These are phyloP conservation scores for Neocallimastix lanati DNA, from an alignment of 192 early-diverging fungal genomes.

Conservation along the genomic window DNA sequence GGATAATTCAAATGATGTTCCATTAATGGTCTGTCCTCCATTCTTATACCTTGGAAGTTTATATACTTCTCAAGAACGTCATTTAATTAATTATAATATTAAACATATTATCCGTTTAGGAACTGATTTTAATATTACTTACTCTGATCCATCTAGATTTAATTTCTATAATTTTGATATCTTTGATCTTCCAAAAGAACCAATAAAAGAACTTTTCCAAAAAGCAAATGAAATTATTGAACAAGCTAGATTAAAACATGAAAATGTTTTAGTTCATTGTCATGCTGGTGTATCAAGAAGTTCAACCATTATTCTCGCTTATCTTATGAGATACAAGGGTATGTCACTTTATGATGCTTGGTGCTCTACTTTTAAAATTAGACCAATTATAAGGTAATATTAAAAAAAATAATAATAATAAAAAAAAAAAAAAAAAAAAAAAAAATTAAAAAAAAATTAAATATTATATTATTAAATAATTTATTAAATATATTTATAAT, in stretches of 20 bases:
- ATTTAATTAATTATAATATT: conserved; percentile 9
- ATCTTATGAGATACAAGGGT: conserved; percentile 19
- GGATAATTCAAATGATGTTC: conserved; percentile 9
- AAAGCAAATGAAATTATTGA: conserved; percentile 12
- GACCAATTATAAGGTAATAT: background rate
- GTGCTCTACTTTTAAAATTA: conserved; percentile 11
- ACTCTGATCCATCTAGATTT: background rate
- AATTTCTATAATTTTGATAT: conserved; percentile 18
- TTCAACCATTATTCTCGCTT: conserved; percentile 37
- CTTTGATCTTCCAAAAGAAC: conserved; percentile 14
- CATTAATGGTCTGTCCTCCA: conserved; percentile 9
- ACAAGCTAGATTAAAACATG: conserved; percentile 4
- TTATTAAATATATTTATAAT: too few relatives aligned
- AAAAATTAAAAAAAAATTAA: too few relatives aligned
- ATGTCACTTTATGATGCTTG: conserved; percentile 23
- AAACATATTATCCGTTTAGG: conserved; percentile 20
- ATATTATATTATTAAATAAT: too few relatives aligned
- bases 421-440: too few relatives aligned
- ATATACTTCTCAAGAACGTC: conserved; percentile 8
- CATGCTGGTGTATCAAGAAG: conserved; percentile 41
- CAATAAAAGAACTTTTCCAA: conserved; percentile 18
- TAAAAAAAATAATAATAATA: too few relatives aligned
- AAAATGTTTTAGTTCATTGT: conserved; percentile 23
- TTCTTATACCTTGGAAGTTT: conserved; percentile 18
- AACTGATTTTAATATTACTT: conserved; percentile 14